Base-by-base conservation (phyloP, 257 asterid species). In the Solanum commersonii region DNA sequence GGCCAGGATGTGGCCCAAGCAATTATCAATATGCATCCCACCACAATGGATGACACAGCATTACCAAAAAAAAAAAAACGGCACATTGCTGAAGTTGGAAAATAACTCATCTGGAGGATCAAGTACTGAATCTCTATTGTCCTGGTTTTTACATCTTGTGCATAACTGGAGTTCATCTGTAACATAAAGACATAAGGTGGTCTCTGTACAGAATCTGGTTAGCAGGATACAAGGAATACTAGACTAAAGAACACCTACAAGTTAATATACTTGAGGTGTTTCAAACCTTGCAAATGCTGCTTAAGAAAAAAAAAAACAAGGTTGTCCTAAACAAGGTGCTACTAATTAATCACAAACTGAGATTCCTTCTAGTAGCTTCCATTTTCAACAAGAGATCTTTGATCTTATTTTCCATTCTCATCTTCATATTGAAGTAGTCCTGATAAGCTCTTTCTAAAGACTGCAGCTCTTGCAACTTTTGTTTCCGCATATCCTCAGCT, bases 401-500 rank as follows among this genome's bases (percentile, higher is more conserved):
- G 85, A 96, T 95, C 44, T 96, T 98, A 10, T 93, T 87, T 89
- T 96, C 99, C 99, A 96, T 95, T 90, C 99, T 94, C 94, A 92
- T 94, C 88, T 96, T 97, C 98, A 94, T 95, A 49, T 74, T 92
- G 89, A 91, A 95, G 88, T 97, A 97, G 35, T 97, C 99, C 86
- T 95, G 96, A 87, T 94, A 92, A 3, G 94, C 92, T 90, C 94
- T 91, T 88, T 97, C 99, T 35, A 92, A 91, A 73, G 93, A 87
- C 89, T 92, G 96, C 27, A 95, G 94, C 92, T 96, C 98, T 84
- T 97, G 97, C 88, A 95, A 37, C 91, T 97, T 97, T 73, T 96
- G 98, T 88, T 93, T 97, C 37, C 95, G 92, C 96, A 95, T 94
- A 88, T 96, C 99, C 91, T 97, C 99, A 81, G 99, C 98, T 91